A percentile compares a stretch with the other conserved stretches of the same genome.
phyloP scores from a whole-genome alignment of 305 asterid species.

The Fraxinus nigra region DNA sequence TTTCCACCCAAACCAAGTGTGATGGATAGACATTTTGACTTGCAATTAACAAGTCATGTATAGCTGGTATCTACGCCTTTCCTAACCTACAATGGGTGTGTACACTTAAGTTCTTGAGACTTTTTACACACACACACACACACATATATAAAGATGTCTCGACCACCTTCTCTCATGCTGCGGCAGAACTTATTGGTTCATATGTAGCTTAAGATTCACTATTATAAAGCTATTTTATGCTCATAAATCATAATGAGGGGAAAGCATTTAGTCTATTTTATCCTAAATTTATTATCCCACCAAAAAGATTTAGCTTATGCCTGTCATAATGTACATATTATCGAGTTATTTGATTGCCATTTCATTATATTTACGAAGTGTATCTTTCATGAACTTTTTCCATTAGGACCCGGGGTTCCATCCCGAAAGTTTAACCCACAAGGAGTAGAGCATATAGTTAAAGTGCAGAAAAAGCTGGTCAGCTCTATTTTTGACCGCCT shows the following conservation, averaged over 20 bases:
- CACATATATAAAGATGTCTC: neutral
- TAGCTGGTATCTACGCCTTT: neutral
- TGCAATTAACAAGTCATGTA: neutral
- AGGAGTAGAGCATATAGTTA: neutral
- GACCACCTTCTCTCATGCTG: neutral
- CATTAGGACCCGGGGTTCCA: neutral
- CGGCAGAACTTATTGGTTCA: neutral
- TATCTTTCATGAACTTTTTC: neutral
- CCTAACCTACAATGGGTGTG: neutral
- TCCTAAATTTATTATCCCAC: neutral
- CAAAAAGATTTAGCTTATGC: neutral
- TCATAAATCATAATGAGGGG: slow-evolving; percentile 4
- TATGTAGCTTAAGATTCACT: neutral
- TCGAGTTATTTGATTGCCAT: neutral
- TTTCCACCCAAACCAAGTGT: neutral
- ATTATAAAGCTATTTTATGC: neutral
- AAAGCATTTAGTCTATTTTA: neutral
- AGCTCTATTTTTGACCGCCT: neutral
- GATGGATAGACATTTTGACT: neutral
- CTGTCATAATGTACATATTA: neutral
- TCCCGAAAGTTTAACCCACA: neutral
- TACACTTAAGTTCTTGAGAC: neutral
- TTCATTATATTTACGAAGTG: neutral
- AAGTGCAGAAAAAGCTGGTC: neutral
- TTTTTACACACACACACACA: no score